Evolutionary conservation across 1,284 basidiomycete genomes (phyloP).

Genomic region (Pseudozyma thailandica): DNA sequence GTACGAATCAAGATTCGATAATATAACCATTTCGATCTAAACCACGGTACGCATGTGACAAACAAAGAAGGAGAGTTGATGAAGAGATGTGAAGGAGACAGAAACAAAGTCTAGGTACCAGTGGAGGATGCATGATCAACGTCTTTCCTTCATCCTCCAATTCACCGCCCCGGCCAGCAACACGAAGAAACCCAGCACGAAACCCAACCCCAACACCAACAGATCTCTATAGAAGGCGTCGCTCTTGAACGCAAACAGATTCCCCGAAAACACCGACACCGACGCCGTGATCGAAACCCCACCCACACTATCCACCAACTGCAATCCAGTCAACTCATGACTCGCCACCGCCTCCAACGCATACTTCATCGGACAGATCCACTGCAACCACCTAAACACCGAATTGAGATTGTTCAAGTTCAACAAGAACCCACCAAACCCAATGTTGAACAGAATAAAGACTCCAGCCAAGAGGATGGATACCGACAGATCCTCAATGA

Average conservation of each 20-base stretch:
- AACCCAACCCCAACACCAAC: constrained; percentile 50
- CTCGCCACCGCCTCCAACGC: constrained; percentile 57
- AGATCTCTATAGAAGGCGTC: constrained; percentile 56
- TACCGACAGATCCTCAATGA: constrained; percentile 47
- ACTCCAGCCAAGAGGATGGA: constrained; percentile 49
- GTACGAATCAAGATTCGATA: constrained; percentile 5
- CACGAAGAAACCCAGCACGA: constrained; percentile 46
- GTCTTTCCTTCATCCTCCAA: constrained; percentile 42
- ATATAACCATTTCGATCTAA: constrained; percentile 4
- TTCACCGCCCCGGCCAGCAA: constrained; percentile 30
- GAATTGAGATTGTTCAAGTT: constrained; percentile 46
- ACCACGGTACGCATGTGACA: neutral
- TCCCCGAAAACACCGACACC: constrained; percentile 46
- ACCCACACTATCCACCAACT: constrained; percentile 44
- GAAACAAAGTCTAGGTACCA: neutral
- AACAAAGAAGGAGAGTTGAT: neutral
- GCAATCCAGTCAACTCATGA: constrained; percentile 48
- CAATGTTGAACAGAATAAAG: constrained; percentile 58
- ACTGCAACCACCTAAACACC: constrained; percentile 56
- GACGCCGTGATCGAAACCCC: constrained; percentile 30
- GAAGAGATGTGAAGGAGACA: neutral
- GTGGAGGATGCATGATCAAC: constrained; percentile 21
- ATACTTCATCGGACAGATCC: constrained; percentile 56
- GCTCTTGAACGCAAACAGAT: constrained; percentile 49
- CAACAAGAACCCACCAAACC: constrained; percentile 58